These are phyloP conservation scores for Pelagomonas calceolata DNA, from an alignment of 108 stramenopile species.

Conservation along the genomic window DNA sequence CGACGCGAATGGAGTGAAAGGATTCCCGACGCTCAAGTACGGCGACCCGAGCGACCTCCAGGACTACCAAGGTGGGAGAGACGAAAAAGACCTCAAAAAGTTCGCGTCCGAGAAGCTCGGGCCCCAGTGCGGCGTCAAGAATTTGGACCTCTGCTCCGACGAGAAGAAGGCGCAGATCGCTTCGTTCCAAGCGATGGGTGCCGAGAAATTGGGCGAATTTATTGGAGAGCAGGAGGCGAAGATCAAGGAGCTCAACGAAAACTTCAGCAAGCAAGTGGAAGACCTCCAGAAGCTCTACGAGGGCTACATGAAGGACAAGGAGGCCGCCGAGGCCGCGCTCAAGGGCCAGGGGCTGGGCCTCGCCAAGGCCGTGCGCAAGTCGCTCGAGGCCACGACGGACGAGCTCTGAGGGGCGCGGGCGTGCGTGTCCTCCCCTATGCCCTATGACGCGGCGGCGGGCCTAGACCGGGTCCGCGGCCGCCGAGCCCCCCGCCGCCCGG, in stretches of 20 bases:
- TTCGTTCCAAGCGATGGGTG: conserved; percentile 31
- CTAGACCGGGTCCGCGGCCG: too few relatives aligned
- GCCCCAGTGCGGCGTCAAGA: conserved; percentile 49
- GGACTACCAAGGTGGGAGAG: conserved; percentile 66
- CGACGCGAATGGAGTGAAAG: conserved; percentile 52
- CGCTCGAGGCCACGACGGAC: neutral
- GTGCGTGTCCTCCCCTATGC: too few relatives aligned
- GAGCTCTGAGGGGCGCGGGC: too few relatives aligned
- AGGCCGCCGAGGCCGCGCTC: conserved; percentile 52
- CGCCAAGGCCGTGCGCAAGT: conserved; percentile 57
- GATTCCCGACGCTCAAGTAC: conserved; percentile 67
- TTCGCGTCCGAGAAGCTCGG: conserved; percentile 64
- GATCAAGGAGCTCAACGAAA: conserved; percentile 41
- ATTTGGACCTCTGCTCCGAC: conserved; percentile 59
- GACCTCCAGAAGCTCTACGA: conserved; percentile 54
- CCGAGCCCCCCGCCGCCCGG: too few relatives aligned
- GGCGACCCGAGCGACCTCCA: conserved; percentile 51
- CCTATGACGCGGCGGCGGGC: too few relatives aligned
- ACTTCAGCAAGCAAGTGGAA: conserved; percentile 50
- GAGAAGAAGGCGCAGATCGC: conserved; percentile 50
- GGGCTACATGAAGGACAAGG: conserved; percentile 50
- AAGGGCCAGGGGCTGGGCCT: conserved; percentile 70
- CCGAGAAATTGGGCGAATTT: conserved; percentile 33
- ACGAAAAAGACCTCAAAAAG: conserved; percentile 39
- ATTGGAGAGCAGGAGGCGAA: conserved; percentile 54